phyloP scores from a whole-genome alignment of 2,329 filamentous ascomycete species.

The Sporothrix brunneoviolacea region DNA sequence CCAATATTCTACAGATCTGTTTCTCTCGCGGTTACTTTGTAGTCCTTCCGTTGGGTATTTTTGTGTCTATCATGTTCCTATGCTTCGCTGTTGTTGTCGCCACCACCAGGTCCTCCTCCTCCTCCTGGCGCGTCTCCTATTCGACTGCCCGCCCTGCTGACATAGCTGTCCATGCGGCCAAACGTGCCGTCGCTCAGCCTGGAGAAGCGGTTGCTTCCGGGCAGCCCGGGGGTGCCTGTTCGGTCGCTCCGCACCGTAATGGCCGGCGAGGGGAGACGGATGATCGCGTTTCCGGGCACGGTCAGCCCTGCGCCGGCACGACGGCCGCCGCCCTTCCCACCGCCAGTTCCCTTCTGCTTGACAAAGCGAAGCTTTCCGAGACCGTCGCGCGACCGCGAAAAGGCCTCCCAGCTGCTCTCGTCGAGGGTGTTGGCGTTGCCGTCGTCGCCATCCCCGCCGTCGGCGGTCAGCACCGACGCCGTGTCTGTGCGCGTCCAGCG shows the following conservation, averaged over 20 bases:
- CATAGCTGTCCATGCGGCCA: slow-evolving; percentile 11
- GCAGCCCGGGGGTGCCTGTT: not conserved
- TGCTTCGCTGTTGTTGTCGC: too few species aligned
- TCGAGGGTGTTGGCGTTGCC: not conserved
- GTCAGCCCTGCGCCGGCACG: not conserved
- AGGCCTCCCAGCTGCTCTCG: slow-evolving; percentile 17
- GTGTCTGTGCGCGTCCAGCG: slow-evolving; percentile 14
- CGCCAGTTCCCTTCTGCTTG: not conserved
- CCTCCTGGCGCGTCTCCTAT: not conserved
- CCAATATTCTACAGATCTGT: too few species aligned
- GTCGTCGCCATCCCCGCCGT: not conserved
- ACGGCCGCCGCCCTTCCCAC: not conserved
- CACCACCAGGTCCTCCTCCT: not conserved
- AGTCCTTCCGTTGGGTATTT: too few species aligned
- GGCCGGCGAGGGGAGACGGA: slow-evolving; percentile 1
- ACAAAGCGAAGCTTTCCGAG: not conserved
- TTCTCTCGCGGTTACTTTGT: too few species aligned
- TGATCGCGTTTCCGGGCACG: not conserved
- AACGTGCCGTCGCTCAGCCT: slow-evolving; percentile 18
- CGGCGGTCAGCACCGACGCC: slow-evolving; percentile 1
- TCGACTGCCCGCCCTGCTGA: not conserved
- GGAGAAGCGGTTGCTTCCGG: slow-evolving; percentile 9
- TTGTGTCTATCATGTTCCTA: too few species aligned
- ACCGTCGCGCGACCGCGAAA: slow-evolving; percentile 12
- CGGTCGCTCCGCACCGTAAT: slow-evolving; percentile 1